These are phyloP conservation scores for Acorus calamus DNA, from an alignment of 106 monocot genomes.

Conservation along the genomic window DNA sequence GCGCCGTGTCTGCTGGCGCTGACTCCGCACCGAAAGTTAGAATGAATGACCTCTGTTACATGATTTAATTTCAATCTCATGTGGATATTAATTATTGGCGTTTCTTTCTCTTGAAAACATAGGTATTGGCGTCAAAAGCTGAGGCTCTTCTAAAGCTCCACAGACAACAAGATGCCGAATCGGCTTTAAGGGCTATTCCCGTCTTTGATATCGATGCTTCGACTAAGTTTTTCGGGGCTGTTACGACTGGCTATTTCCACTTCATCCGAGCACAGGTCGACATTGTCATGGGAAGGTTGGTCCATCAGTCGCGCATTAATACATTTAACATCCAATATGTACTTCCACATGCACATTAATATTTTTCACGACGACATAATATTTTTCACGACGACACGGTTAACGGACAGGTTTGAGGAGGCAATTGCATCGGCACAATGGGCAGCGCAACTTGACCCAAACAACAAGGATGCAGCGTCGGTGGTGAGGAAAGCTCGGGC, in stretches of 20 bases:
- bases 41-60: too few species aligned
- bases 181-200: slow-evolving; percentile 22
- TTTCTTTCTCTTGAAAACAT: too few species aligned
- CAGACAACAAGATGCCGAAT: slow-evolving; percentile 66
- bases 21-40: slow-evolving; percentile 68
- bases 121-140: slow-evolving; percentile 69
- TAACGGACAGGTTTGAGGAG: slow-evolving; percentile 71
- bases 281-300: slow-evolving; percentile 59
- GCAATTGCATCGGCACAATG: slow-evolving; percentile 37
- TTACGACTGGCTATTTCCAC: slow-evolving; percentile 36
- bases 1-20: slow-evolving; percentile 42
- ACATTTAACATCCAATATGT: not conserved
- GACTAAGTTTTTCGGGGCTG: slow-evolving; percentile 43
- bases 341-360: too few species aligned
- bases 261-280: slow-evolving; percentile 57
- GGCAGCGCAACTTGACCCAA: slow-evolving; percentile 46
- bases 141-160: slow-evolving; percentile 70
- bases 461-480: slow-evolving; percentile 27
- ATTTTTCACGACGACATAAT: too few species aligned
- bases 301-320: not conserved
- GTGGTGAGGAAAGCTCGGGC: slow-evolving; percentile 21
- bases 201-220: slow-evolving; percentile 43
- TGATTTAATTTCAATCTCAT: too few species aligned
- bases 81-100: too few species aligned
- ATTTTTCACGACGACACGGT: too few species aligned